phyloP scores from a whole-genome alignment of 176 grass and related monocot genomes.

The Oryza officinalis region DNA sequence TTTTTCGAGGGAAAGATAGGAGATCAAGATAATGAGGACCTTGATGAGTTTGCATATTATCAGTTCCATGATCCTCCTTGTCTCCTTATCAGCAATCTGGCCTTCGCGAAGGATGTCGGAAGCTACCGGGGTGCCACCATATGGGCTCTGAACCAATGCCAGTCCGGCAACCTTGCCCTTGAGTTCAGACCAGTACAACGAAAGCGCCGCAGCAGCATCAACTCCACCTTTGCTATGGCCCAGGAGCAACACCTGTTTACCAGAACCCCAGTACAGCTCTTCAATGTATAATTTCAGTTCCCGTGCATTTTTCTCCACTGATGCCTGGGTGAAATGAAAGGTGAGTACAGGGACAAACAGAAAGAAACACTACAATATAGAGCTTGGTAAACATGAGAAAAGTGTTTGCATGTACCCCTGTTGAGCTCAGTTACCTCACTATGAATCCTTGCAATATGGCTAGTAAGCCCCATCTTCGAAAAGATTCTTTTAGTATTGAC shows the following conservation, averaged over 20 bases:
- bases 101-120: slow-evolving; percentile 89
- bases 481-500: slow-evolving; percentile 77
- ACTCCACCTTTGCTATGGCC: slow-evolving; percentile 94
- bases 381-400: neutral
- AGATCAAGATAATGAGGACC: slow-evolving; percentile 33
- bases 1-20: no score
- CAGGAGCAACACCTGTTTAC: slow-evolving; percentile 78
- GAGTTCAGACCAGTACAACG: slow-evolving; percentile 79
- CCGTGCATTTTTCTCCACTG: slow-evolving; percentile 75
- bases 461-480: slow-evolving; percentile 90
- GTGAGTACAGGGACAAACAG: neutral
- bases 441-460: slow-evolving; percentile 92
- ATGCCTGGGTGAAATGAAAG: slow-evolving; percentile 60
- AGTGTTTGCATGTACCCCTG: neutral
- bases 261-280: slow-evolving; percentile 86
- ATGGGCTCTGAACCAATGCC: slow-evolving; percentile 85
- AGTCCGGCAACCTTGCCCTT: slow-evolving; percentile 82
- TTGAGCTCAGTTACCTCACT: slow-evolving; percentile 64
- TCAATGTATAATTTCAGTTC: slow-evolving; percentile 88
- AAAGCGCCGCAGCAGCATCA: slow-evolving; percentile 79
- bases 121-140: slow-evolving; percentile 73
- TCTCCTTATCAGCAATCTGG: slow-evolving; percentile 75
- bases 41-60: slow-evolving; percentile 87
- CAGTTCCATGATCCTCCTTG: slow-evolving; percentile 78
- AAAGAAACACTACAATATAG: neutral